Percentiles rank a stretch among this genome's conserved stretches.
phyloP scores from a whole-genome alignment of 225 moss, liverwort and hornwort species.

The Pseudisothecium myosuroides region DNA sequence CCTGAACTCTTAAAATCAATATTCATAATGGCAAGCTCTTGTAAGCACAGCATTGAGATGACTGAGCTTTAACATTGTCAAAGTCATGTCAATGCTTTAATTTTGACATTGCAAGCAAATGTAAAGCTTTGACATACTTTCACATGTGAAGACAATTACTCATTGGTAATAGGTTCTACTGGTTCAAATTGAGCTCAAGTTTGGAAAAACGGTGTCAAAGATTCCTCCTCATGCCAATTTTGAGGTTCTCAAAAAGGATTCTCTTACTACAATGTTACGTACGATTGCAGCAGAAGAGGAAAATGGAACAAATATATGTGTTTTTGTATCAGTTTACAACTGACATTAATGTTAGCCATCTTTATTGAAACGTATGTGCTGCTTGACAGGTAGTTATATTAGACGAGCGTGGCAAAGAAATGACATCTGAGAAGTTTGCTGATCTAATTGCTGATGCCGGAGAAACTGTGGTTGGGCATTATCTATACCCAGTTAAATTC shows the following conservation, averaged over 20 bases:
- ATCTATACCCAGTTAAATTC: background rate
- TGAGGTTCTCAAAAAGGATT: background rate
- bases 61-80: background rate
- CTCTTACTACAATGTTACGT: background rate
- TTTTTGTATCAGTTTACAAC: background rate
- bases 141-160: background rate
- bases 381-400: conserved; percentile 67
- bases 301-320: background rate
- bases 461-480: conserved; percentile 61
- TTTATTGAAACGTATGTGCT: background rate
- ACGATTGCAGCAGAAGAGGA: background rate
- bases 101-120: background rate
- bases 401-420: conserved; percentile 71
- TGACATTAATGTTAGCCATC: background rate
- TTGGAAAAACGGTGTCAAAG: background rate
- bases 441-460: conserved; percentile 75
- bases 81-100: background rate
- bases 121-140: background rate
- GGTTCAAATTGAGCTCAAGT: background rate
- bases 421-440: conserved; percentile 74
- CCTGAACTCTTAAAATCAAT: background rate
- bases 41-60: background rate
- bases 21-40: background rate
- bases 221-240: background rate
- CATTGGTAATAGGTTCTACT: background rate